phyloP scores from a whole-genome alignment of 2,329 filamentous ascomycete genomes.

The Fonsecaea erecta region DNA sequence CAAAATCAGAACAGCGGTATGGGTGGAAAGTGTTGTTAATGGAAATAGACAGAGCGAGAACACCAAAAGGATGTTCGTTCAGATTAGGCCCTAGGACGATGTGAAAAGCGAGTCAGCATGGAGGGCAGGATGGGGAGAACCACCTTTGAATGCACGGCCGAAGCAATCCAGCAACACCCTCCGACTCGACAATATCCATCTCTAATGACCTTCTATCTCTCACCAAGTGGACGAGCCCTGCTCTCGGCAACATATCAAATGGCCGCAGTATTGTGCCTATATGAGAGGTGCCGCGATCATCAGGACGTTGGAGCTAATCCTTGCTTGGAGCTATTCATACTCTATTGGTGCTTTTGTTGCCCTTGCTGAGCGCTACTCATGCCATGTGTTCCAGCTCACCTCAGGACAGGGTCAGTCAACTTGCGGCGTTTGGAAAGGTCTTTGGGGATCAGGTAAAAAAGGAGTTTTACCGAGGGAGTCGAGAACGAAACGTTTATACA shows the following conservation, averaged over 20 bases:
- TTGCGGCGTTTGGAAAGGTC: neutral
- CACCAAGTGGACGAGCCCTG: neutral
- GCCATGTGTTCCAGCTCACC: neutral
- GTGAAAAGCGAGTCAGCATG: neutral
- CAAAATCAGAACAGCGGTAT: conserved; percentile 60
- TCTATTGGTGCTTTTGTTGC: neutral
- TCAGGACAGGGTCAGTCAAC: neutral
- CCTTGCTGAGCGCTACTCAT: neutral
- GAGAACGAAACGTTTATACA: neutral
- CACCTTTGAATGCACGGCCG: neutral
- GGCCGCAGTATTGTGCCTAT: neutral
- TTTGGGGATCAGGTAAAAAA: neutral
- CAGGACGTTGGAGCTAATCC: neutral
- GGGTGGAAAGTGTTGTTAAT: conserved; percentile 75
- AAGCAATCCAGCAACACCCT: neutral
- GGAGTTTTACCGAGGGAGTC: neutral
- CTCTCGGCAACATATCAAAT: neutral
- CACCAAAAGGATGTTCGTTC: neutral
- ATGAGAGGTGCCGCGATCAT: neutral
- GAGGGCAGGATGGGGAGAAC: neutral
- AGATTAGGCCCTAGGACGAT: neutral
- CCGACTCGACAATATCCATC: neutral
- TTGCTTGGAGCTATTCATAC: neutral
- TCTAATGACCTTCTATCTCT: neutral
- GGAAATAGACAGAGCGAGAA: neutral